These are phyloP conservation scores for Lipomyces anomalus DNA, from an alignment of 805 yeast species.

Conservation along the genomic window DNA sequence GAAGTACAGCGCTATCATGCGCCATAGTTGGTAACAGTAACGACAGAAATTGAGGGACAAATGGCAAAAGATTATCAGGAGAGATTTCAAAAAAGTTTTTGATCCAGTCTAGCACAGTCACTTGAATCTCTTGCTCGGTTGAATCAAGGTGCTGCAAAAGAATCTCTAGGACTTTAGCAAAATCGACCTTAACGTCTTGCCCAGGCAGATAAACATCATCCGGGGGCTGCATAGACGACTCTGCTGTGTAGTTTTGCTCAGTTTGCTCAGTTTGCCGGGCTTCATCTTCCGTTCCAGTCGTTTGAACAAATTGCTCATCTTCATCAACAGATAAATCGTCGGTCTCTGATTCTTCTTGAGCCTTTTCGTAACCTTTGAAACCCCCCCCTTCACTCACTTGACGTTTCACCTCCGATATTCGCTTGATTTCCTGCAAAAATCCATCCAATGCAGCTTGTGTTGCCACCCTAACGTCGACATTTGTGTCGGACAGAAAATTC, in stretches of 20 bases:
- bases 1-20: constrained; percentile 44
- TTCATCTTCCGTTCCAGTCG: too few species aligned
- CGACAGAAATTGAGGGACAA: constrained; percentile 68
- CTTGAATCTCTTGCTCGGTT: constrained; percentile 68
- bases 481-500: constrained; percentile 72
- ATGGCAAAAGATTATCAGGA: constrained; percentile 67
- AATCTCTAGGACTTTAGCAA: constrained; percentile 72
- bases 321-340: too few species aligned
- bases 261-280: too few species aligned
- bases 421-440: constrained; percentile 71
- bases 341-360: too few species aligned
- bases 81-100: constrained; percentile 64
- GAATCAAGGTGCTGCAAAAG: constrained; percentile 74
- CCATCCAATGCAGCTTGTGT: constrained; percentile 72
- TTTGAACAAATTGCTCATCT: too few species aligned
- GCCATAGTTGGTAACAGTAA: constrained; percentile 61
- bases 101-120: constrained; percentile 78
- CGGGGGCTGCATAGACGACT: too few species aligned
- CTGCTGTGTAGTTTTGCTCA: too few species aligned
- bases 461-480: constrained; percentile 79
- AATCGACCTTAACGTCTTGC: constrained; percentile 78
- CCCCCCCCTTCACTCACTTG: constrained; percentile 6
- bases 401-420: constrained; percentile 64
- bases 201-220: constrained; percentile 63
- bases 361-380: too few species aligned